Conservation (phyloP, 2,329 filamentous ascomycete genomes). For the Colletotrichum ledebouriae region DNA sequence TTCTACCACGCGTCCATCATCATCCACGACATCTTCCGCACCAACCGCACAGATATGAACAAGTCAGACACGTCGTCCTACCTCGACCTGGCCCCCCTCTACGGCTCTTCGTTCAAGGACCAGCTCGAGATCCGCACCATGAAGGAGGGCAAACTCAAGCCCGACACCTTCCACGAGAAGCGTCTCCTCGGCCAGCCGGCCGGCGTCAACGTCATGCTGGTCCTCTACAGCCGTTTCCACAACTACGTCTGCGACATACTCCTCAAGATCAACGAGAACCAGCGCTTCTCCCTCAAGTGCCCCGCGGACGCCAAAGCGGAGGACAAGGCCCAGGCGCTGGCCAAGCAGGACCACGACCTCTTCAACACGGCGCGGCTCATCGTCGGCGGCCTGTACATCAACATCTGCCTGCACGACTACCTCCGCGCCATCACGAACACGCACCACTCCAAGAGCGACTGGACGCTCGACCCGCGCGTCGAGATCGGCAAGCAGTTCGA, state of each 20-base stretch:
- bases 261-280: conserved; percentile 85
- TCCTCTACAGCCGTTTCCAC: conserved; percentile 89
- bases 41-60: conserved; percentile 70
- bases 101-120: conserved; percentile 75
- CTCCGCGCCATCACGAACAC: conserved; percentile 72
- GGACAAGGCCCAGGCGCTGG: conserved; percentile 67
- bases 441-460: conserved; percentile 69
- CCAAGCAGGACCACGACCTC: conserved; percentile 80
- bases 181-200: conserved; percentile 79
- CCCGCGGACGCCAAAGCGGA: conserved; percentile 48
- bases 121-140: conserved; percentile 74
- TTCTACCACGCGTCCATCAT: conserved; percentile 82
- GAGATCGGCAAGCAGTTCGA: conserved; percentile 64
- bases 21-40: conserved; percentile 55
- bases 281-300: conserved; percentile 78
- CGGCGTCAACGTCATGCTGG: conserved; percentile 73
- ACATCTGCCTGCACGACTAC: conserved; percentile 77
- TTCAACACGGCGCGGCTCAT: conserved; percentile 84
- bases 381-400: conserved; percentile 81
- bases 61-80: conserved; percentile 80
- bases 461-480: conserved; percentile 74
- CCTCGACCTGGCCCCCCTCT: conserved; percentile 79
- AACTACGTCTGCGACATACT: conserved; percentile 87
- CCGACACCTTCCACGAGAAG: conserved; percentile 79
- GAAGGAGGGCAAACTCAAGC: conserved; percentile 77